Evolutionary conservation across 139 green algal species (phyloP), one percentile per base, ranked within the genome.

Genomic region (Mychonastes homosphaera): DNA sequence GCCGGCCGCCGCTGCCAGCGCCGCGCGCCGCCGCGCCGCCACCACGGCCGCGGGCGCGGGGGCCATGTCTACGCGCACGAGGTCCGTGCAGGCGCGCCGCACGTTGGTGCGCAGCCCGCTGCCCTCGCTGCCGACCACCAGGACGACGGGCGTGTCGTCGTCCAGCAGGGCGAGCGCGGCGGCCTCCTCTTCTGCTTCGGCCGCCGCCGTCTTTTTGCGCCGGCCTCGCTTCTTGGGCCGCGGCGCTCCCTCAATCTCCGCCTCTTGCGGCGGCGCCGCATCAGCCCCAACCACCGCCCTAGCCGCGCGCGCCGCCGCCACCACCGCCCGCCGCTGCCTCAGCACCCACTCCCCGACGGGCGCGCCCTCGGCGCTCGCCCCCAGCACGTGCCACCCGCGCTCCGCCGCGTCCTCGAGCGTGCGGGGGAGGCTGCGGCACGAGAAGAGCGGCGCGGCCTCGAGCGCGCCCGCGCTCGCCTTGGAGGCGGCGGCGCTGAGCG

Each of bases 381-480:
- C 89, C 35, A 95, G 52, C 29, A 95, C 82, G 10, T 38, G 44
- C 86, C 86, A 94, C 34, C 86, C 86, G 23, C 61, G 64, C 7
- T 38, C 38, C 1, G 54, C 73, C 0, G 84, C 85, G 24, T 77
- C 76, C 21, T 73, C 45, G 49, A 96, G 78, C 3, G 80, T 89
- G 38, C 71, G 64, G 1, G 73, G 76, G 72, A 96, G 75, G 71
- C 72, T 92, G 19, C 40, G 57, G 68, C 67, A 78, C 28, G 56
- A 58, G 61, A 93, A 73, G 39, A 94, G 65, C 38, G 47, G 48
- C 27, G 76, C 51, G 15, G 74, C 63, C 74, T 96, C 89, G 66
- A 91, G 64, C 1, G 84, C 84, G 9, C 89, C 89, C 2, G 89
- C 80, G 50, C 75, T 88, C 19, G 89, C 88, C 72, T 96, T 96